These are phyloP conservation scores for Nannizziopsis barbatae DNA, from an alignment of 2,329 filamentous ascomycete species.

Conservation along the genomic window DNA sequence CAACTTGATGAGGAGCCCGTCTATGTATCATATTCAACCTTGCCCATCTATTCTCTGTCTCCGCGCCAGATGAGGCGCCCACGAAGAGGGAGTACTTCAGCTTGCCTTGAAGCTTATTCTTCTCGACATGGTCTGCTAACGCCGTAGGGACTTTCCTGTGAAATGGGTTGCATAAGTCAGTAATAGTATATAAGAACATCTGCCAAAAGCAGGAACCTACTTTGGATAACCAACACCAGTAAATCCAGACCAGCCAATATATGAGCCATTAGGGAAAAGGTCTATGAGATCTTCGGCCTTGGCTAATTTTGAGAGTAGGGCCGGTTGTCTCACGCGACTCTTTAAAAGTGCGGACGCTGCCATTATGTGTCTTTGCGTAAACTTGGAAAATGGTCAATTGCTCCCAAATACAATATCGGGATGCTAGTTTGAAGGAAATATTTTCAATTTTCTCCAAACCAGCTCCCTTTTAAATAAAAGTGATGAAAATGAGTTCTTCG, in stretches of 20 bases:
- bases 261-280: conserved; percentile 72
- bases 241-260: conserved; percentile 85
- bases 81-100: conserved; percentile 80
- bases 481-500: too few relatives aligned
- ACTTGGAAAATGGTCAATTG: background rate
- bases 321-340: conserved; percentile 62
- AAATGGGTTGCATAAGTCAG: too few relatives aligned
- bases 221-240: conserved; percentile 85
- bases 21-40: conserved; percentile 79
- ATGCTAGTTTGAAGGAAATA: too few relatives aligned
- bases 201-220: conserved; percentile 38
- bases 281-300: conserved; percentile 68
- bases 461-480: too few relatives aligned
- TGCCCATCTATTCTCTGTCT: conserved; percentile 91
- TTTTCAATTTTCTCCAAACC: too few relatives aligned
- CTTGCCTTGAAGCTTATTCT: conserved; percentile 72
- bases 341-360: conserved; percentile 60
- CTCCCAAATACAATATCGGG: background rate
- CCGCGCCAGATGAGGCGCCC: conserved; percentile 76
- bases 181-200: conserved; percentile 1
- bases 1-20: conserved; percentile 74
- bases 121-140: conserved; percentile 78
- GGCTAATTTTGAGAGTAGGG: conserved; percentile 68
- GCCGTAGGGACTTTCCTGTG: conserved; percentile 68
- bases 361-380: conserved; percentile 1